A percentile compares a stretch with the other conserved stretches of the same genome.
phyloP scores from a whole-genome alignment of 129 eudicot species.

The Arctium minus region DNA sequence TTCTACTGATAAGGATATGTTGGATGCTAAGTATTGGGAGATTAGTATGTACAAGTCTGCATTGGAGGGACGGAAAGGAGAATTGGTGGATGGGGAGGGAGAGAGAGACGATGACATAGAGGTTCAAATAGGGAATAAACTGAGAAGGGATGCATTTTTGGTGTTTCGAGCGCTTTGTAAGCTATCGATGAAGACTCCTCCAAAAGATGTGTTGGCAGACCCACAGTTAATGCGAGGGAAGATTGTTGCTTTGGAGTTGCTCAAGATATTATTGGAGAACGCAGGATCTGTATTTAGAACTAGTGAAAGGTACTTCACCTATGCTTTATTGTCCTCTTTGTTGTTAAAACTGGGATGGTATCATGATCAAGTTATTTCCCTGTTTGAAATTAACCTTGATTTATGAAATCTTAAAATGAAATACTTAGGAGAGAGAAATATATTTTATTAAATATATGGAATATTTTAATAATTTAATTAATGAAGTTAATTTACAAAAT shows the following conservation, averaged over 20 bases:
- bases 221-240: constrained; percentile 70
- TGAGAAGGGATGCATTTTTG: constrained; percentile 70
- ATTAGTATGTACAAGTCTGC: constrained; percentile 77
- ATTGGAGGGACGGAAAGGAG: constrained; percentile 74
- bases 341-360: constrained; percentile 3
- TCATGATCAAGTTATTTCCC: background rate
- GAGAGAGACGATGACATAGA: constrained; percentile 73
- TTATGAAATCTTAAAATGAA: too few species aligned
- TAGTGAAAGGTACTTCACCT: constrained; percentile 59
- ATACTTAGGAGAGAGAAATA: too few species aligned
- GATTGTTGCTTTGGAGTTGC: constrained; percentile 75
- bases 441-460: too few species aligned
- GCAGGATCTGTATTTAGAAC: constrained; percentile 74
- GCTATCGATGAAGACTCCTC: constrained; percentile 79
- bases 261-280: constrained; percentile 76
- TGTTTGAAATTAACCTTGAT: background rate
- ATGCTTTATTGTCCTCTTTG: background rate
- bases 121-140: constrained; percentile 71
- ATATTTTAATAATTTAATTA: too few species aligned
- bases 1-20: constrained; percentile 81
- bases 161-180: constrained; percentile 80
- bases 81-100: constrained; percentile 51
- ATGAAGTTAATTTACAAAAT: too few species aligned
- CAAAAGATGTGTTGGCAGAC: constrained; percentile 56
- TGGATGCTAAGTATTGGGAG: constrained; percentile 89